Conservation (phyloP, 257 asterid species). For the Linaria vulgaris region DNA sequence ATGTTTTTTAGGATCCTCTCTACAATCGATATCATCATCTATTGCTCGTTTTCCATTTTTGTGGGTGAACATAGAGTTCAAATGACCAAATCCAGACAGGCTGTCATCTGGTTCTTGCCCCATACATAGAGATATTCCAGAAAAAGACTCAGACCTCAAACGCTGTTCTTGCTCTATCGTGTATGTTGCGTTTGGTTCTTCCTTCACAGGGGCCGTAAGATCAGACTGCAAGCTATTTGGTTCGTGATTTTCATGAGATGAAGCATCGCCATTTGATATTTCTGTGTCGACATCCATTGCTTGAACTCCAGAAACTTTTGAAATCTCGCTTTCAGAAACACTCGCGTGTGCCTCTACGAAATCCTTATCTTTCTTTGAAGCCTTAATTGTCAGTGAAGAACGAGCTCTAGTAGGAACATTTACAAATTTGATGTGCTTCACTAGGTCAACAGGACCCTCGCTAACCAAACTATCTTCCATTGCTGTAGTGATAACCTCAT, state of each 20-base stretch:
- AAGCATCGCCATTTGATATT: slow-evolving; percentile 40
- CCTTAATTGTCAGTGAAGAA: slow-evolving; percentile 52
- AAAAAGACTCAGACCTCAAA: slow-evolving; percentile 30
- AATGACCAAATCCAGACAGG: slow-evolving; percentile 42
- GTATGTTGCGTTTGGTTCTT: slow-evolving; percentile 32
- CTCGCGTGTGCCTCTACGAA: slow-evolving; percentile 36
- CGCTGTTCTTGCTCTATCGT: slow-evolving; percentile 29
- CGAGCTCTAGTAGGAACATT: slow-evolving; percentile 73
- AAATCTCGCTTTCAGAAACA: slow-evolving; percentile 32
- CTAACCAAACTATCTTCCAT: slow-evolving; percentile 36
- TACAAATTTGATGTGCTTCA: slow-evolving; percentile 54
- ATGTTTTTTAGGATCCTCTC: slow-evolving; percentile 52
- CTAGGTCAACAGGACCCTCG: slow-evolving; percentile 45
- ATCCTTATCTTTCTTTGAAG: slow-evolving; percentile 41
- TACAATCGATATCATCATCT: slow-evolving; percentile 41
- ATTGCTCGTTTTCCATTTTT: slow-evolving; percentile 62
- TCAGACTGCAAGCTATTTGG: slow-evolving; percentile 35
- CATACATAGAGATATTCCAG: slow-evolving; percentile 33
- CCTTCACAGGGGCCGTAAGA: slow-evolving; percentile 28
- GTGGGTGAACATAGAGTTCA: slow-evolving; percentile 38
- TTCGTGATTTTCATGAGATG: slow-evolving; percentile 39
- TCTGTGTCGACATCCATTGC: slow-evolving; percentile 41
- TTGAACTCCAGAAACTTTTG: slow-evolving; percentile 42
- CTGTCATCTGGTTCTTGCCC: slow-evolving; percentile 39
- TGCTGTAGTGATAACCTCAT: slow-evolving; percentile 31